Conservation (phyloP, 106 monocot species). For the Agapanthus africanus region DNA sequence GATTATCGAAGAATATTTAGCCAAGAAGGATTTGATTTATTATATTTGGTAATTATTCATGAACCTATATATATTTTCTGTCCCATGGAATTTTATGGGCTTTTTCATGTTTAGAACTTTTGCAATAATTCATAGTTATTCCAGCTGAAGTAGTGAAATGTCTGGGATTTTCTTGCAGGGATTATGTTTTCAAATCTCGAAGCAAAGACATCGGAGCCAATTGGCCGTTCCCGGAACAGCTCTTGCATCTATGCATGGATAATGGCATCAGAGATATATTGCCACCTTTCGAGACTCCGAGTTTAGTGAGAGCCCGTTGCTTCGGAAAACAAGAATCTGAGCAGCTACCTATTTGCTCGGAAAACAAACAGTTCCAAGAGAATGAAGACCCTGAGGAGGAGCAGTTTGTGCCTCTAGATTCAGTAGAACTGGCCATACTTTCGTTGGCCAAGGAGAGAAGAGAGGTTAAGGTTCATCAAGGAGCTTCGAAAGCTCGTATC, state of each 20-base stretch:
- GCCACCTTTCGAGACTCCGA: conserved; percentile 83
- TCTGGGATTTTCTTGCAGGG: conserved; percentile 35
- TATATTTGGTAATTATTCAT: too few relatives aligned
- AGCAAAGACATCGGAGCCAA: conserved; percentile 45
- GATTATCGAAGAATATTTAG: background rate
- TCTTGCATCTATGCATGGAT: conserved; percentile 57
- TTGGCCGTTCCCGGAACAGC: conserved; percentile 71
- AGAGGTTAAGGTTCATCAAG: too few relatives aligned
- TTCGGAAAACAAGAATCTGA: too few relatives aligned
- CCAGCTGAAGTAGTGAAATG: too few relatives aligned
- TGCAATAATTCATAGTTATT: too few relatives aligned
- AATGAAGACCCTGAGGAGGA: too few relatives aligned
- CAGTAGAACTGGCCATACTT: too few relatives aligned
- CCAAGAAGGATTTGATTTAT: conserved; percentile 18
- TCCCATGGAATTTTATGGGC: background rate
- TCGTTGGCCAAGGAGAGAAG: too few relatives aligned
- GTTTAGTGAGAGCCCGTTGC: conserved; percentile 40
- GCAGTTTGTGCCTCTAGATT: too few relatives aligned
- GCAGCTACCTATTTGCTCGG: too few relatives aligned
- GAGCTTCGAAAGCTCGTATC: too few relatives aligned
- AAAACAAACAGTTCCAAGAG: too few relatives aligned
- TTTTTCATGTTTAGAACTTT: conserved; percentile 15
- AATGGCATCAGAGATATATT: conserved; percentile 54
- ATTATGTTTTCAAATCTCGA: conserved; percentile 64
- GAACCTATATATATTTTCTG: background rate